These are phyloP conservation scores for Kwoniella botswanensis DNA, from an alignment of 768 basidiomycete species.

Conservation along the genomic window DNA sequence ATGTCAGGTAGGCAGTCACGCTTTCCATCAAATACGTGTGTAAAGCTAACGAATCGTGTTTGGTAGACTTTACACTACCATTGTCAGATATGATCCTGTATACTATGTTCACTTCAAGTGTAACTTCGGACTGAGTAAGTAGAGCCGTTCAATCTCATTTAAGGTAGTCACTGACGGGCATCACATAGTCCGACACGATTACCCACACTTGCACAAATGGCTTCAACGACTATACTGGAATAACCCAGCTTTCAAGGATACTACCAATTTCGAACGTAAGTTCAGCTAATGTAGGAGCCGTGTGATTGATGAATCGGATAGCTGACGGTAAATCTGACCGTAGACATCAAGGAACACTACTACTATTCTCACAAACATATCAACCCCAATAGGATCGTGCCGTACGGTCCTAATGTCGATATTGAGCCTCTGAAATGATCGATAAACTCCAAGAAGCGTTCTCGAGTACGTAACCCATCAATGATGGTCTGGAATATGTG, in stretches of 20 bases:
- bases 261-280: slow-evolving; percentile 85
- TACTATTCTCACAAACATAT: slow-evolving; percentile 64
- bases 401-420: slow-evolving; percentile 72
- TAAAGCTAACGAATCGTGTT: no score
- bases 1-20: no score
- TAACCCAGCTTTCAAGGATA: slow-evolving; percentile 79
- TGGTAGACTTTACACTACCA: slow-evolving; percentile 86
- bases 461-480: no score
- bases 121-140: slow-evolving; percentile 69
- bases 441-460: background rate
- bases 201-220: slow-evolving; percentile 82
- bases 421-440: slow-evolving; percentile 64
- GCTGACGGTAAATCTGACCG: background rate
- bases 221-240: slow-evolving; percentile 90
- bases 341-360: slow-evolving; percentile 59
- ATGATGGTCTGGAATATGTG: background rate
- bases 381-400: slow-evolving; percentile 78
- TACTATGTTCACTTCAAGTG: slow-evolving; percentile 95
- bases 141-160: background rate
- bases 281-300: background rate
- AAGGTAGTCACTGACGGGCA: background rate
- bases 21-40: no score
- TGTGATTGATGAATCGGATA: background rate
- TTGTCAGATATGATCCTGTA: slow-evolving; percentile 68
- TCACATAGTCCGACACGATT: slow-evolving; percentile 71